Evolutionary conservation across 202 grass and related monocot genomes (phyloP).

Genomic region (Brachypodium distachyon): DNA sequence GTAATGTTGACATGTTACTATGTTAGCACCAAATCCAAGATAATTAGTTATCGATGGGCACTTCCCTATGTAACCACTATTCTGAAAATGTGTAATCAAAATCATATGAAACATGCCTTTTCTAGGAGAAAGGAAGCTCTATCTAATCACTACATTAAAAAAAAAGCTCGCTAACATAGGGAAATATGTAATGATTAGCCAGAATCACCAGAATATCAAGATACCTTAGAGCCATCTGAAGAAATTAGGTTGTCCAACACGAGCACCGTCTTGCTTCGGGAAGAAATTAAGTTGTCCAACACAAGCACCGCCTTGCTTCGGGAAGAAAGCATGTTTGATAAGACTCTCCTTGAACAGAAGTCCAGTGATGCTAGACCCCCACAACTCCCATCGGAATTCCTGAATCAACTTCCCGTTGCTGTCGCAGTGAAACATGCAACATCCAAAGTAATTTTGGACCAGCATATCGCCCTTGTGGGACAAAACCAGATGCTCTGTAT

Average conservation of each 20-base stretch:
- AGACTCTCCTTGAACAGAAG: neutral
- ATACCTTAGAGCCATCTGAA: neutral
- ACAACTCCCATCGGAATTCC: neutral
- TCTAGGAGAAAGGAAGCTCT: neutral
- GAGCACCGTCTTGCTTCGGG: neutral
- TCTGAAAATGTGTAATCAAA: neutral
- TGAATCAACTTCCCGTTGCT: neutral
- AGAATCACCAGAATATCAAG: neutral
- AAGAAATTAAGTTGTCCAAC: neutral
- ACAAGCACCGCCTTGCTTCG: neutral
- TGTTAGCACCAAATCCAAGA: neutral
- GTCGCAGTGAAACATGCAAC: neutral
- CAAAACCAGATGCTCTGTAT: neutral
- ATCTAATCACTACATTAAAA: neutral
- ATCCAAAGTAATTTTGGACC: neutral
- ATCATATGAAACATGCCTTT: neutral
- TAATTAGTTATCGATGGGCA: neutral
- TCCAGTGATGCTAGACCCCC: neutral
- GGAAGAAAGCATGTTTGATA: neutral
- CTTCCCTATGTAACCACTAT: neutral
- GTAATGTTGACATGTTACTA: neutral
- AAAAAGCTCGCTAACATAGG: neutral
- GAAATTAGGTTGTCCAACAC: neutral
- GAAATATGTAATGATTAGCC: neutral
- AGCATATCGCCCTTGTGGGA: neutral